Percentiles rank a stretch among this genome's conserved stretches.
phyloP scores from a whole-genome alignment of 352 stramenopile species.

The Phytophthora tubulina region DNA sequence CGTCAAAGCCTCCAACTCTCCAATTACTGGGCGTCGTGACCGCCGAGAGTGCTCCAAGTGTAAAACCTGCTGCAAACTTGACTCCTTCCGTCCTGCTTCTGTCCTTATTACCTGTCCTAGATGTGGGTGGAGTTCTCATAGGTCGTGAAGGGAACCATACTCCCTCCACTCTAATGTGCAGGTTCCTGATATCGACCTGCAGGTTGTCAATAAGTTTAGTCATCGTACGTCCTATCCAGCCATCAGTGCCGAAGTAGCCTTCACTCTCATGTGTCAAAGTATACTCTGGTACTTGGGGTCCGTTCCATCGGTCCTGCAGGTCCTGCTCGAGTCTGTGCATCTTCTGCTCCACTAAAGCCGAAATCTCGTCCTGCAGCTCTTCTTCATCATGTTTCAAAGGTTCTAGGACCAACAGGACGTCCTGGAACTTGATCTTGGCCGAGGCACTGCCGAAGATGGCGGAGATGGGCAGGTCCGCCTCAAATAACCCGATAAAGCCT shows the following conservation, averaged over 20 bases:
- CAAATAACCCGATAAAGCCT: slow-evolving; percentile 88
- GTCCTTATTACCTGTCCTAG: slow-evolving; percentile 29
- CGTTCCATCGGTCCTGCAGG: slow-evolving; percentile 81
- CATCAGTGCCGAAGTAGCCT: slow-evolving; percentile 90
- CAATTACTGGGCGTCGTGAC: slow-evolving; percentile 89
- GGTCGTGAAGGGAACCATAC: slow-evolving; percentile 60
- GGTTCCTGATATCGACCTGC: slow-evolving; percentile 88
- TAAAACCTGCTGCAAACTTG: slow-evolving; percentile 85
- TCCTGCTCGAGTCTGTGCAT: slow-evolving; percentile 79
- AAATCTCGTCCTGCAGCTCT: slow-evolving; percentile 75
- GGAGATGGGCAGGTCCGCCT: slow-evolving; percentile 86
- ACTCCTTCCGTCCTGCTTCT: slow-evolving; percentile 35
- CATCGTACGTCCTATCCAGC: slow-evolving; percentile 90
- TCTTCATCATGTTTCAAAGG: slow-evolving; percentile 77
- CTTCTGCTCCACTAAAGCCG: slow-evolving; percentile 70
- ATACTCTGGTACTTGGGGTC: slow-evolving; percentile 73
- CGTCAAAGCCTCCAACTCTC: slow-evolving; percentile 77
- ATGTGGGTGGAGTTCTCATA: slow-evolving; percentile 32
- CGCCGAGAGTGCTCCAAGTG: slow-evolving; percentile 82
- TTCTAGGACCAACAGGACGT: slow-evolving; percentile 85
- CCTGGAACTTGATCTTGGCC: slow-evolving; percentile 90
- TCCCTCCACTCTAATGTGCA: slow-evolving; percentile 89
- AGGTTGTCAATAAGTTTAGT: slow-evolving; percentile 93
- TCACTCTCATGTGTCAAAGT: slow-evolving; percentile 77
- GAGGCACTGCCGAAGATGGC: slow-evolving; percentile 83